Base-by-base conservation (phyloP, 345 rosid species). In the Eucalyptus erythrocorys region DNA sequence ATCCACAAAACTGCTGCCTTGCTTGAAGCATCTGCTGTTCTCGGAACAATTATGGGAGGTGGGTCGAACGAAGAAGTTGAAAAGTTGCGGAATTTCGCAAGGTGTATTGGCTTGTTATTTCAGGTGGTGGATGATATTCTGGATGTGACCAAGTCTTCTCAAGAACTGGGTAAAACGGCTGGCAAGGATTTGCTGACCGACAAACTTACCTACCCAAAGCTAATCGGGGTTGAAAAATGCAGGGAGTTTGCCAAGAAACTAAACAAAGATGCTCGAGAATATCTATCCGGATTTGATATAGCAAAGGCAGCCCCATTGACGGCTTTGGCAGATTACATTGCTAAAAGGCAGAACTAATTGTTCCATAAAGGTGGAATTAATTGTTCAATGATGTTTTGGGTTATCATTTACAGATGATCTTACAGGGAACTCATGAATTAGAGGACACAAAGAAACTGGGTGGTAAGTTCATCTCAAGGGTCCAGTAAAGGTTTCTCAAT, bases 51-150 rank as follows among this genome's bases (percentile, higher is more conserved):
- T 8, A 32, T 93, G 48, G 93, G 94, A 10, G 94, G 94, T 13
- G 93, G 92, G 11, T 48, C 85, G 4, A 89, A 90, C 40, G 88
- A 90, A 37, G 90, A 92, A 48, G 91, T 92, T 68, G 94, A 93
- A 88, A 91, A 87, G 64, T 61, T 91, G 89, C 89, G 89, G 88
- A 88, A 86, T 19, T 93, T 89, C 40, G 91, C 92, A 13, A 88
- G 89, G 47, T 86, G 71, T 45, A 89, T 92, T 59, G 94, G 94
- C 61, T 45, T 93, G 89, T 86, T 92, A 90, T 93, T 92, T 87
- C 94, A 91, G 84, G 93, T 92, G 12, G 93, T 93, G 64, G 94
- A 93, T 89, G 93, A 93, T 87, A 93, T 93, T 32, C 89, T 93
- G 32, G 94, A 93, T 55, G 92, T 93, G 59, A 93, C 94, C 15